These are phyloP conservation scores for Hypericum androsaemum DNA, from an alignment of 345 rosid species.

Conservation along the genomic window DNA sequence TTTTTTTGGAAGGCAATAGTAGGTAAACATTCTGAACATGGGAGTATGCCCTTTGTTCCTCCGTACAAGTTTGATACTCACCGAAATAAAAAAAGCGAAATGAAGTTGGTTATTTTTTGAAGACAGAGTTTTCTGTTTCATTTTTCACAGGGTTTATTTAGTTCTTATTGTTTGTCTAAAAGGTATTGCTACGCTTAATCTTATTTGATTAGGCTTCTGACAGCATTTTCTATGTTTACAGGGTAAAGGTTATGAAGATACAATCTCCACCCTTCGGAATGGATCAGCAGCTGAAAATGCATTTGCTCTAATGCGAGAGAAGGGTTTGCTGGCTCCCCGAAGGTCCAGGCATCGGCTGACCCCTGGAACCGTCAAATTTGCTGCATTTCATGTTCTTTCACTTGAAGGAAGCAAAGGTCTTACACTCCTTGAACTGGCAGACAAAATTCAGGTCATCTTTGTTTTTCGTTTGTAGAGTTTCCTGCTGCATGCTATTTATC, in stretches of 20 bases:
- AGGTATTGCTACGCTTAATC: background rate
- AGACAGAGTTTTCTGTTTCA: no score
- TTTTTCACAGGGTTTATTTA: background rate
- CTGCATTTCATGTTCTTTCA: slow-evolving; percentile 98
- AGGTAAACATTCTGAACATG: no score
- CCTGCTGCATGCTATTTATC: slow-evolving; percentile 1
- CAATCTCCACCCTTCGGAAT: slow-evolving; percentile 72
- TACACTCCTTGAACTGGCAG: slow-evolving; percentile 88
- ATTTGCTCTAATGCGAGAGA: slow-evolving; percentile 81
- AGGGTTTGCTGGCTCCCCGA: slow-evolving; percentile 79
- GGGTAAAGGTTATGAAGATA: slow-evolving; percentile 70
- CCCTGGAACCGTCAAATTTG: slow-evolving; percentile 99
- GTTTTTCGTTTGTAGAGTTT: slow-evolving; percentile 2
- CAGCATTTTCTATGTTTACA: slow-evolving; percentile 23
- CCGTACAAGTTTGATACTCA: no score
- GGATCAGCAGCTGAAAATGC: slow-evolving; percentile 98
- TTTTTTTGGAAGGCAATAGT: no score
- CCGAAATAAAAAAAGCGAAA: no score
- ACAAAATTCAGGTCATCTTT: slow-evolving; percentile 79
- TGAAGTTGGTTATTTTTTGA: no score
- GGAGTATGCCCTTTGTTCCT: no score
- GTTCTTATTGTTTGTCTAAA: slow-evolving; percentile 1
- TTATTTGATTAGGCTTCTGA: slow-evolving; percentile 7
- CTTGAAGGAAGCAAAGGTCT: slow-evolving; percentile 94
- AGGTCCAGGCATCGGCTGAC: slow-evolving; percentile 96